A percentile compares a stretch with the other conserved stretches of the same genome.
Evolutionary conservation across 225 moss, liverwort and hornwort genomes (phyloP).

Genomic region (Takakia lepidozioides): DNA sequence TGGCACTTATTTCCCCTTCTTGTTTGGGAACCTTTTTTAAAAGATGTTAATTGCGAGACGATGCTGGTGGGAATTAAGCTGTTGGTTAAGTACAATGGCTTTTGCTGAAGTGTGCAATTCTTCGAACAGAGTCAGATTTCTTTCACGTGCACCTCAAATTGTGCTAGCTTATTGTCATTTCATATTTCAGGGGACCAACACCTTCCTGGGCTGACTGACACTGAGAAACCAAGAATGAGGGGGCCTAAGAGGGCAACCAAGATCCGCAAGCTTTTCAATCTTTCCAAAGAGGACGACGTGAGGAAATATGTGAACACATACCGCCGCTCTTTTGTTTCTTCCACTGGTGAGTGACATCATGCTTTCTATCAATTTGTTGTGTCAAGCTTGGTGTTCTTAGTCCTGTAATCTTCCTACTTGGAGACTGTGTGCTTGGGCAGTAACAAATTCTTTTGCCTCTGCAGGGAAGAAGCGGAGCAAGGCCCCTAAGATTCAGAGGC

Average conservation of each 20-base stretch:
- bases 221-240: conserved; percentile 88
- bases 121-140: too few relatives aligned
- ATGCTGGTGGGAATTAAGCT: background rate
- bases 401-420: background rate
- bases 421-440: too few relatives aligned
- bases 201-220: conserved; percentile 75
- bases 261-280: conserved; percentile 86
- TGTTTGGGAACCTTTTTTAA: background rate
- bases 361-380: background rate
- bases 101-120: background rate
- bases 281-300: conserved; percentile 90
- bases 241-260: conserved; percentile 91
- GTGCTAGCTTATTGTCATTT: background rate
- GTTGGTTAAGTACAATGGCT: background rate
- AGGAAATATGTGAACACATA: conserved; percentile 94
- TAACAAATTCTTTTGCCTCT: background rate
- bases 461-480: conserved; percentile 93
- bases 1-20: background rate
- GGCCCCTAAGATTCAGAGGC: conserved; percentile 91
- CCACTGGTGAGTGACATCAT: conserved; percentile 35
- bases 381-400: background rate
- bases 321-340: conserved; percentile 57
- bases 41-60: background rate
- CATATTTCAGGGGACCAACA: conserved; percentile 48
- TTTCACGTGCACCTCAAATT: background rate